These are phyloP conservation scores for Cnidoscolus chayamansa DNA, from an alignment of 441 rosid genomes.

Conservation along the genomic window DNA sequence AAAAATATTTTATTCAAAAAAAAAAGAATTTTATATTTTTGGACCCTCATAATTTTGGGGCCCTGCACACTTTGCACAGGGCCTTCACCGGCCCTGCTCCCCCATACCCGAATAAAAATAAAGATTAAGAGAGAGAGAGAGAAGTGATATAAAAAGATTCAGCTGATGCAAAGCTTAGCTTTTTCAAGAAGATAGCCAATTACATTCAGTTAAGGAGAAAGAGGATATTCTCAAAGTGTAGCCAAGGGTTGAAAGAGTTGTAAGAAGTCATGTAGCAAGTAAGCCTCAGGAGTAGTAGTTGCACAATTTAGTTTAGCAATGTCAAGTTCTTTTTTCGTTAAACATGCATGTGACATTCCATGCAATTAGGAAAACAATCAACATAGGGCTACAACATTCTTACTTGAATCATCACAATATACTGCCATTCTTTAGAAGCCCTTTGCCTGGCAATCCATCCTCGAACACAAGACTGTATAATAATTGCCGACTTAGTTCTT, in stretches of 20 bases:
- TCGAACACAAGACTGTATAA: conserved; percentile 59
- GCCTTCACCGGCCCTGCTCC: neutral
- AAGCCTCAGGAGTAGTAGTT: neutral
- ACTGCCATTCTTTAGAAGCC: conserved; percentile 41
- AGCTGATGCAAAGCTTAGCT: neutral
- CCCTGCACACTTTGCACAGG: too few relatives aligned
- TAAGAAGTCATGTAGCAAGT: neutral
- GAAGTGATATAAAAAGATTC: neutral
- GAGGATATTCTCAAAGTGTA: neutral
- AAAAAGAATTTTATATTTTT: too few relatives aligned
- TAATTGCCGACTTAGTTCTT: conserved; percentile 46
- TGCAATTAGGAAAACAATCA: neutral
- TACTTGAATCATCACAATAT: conserved; percentile 57
- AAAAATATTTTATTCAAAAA: too few relatives aligned
- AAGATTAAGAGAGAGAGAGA: neutral
- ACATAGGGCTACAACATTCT: conserved; percentile 8
- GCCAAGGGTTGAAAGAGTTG: neutral
- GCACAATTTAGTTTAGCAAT: neutral
- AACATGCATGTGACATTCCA: neutral
- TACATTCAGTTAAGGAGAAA: too few relatives aligned
- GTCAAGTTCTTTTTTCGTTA: neutral
- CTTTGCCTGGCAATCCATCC: conserved; percentile 54
- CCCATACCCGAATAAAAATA: neutral
- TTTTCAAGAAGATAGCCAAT: neutral
- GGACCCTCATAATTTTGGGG: too few relatives aligned